Evolutionary conservation across 2,329 filamentous ascomycete species (phyloP).

Genomic region (Trichoderma citrinoviride): DNA sequence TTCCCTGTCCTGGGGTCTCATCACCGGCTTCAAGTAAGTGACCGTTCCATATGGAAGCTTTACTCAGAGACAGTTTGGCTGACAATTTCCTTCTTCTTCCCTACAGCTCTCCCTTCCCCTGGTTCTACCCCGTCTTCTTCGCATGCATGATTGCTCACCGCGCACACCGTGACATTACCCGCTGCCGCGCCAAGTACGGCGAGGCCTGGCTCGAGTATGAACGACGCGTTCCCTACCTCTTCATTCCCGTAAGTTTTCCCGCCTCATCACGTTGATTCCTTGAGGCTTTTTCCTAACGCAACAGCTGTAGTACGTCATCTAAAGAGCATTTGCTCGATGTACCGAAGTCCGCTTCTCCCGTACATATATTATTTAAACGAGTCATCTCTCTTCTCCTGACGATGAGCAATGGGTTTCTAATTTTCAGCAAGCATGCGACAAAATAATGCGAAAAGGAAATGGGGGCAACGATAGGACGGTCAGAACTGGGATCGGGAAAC

Average conservation of each 20-base stretch:
- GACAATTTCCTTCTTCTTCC: background rate
- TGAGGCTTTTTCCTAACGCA: slow-evolving; percentile 23
- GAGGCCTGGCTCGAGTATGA: slow-evolving; percentile 80
- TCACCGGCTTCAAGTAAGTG: slow-evolving; percentile 48
- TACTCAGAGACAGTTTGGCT: slow-evolving; percentile 1
- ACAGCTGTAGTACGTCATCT: slow-evolving; percentile 42
- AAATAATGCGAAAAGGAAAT: background rate
- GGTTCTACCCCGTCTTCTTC: slow-evolving; percentile 90
- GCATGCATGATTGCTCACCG: slow-evolving; percentile 77
- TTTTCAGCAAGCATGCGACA: slow-evolving; percentile 1
- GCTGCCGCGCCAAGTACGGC: slow-evolving; percentile 77
- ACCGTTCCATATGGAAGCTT: background rate
- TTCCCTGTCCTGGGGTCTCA: slow-evolving; percentile 49
- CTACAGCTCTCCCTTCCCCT: slow-evolving; percentile 70
- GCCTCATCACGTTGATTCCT: background rate
- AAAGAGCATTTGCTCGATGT: slow-evolving; percentile 23
- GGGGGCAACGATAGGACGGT: background rate
- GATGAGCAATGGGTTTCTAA: background rate
- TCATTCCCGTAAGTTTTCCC: slow-evolving; percentile 63
- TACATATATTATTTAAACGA: slow-evolving; percentile 17
- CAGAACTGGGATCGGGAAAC: background rate
- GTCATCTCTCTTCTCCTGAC: background rate
- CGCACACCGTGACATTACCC: slow-evolving; percentile 70
- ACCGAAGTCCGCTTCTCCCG: slow-evolving; percentile 18
- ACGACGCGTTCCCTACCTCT: slow-evolving; percentile 74